Evolutionary conservation across 179 eudicot species (phyloP).

Genomic region (Gypsophila paniculata): DNA sequence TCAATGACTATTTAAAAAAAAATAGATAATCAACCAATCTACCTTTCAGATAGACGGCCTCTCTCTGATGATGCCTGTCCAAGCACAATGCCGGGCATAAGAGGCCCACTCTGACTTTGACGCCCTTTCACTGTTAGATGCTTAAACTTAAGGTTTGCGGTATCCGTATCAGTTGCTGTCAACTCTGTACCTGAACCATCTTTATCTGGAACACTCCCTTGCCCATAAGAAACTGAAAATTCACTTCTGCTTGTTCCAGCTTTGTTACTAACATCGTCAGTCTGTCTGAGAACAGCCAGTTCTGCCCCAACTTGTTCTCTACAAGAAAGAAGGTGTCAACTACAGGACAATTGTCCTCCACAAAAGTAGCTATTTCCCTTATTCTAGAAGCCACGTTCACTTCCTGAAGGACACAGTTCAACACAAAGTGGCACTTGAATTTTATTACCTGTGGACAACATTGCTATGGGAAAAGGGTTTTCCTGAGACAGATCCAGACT

Average conservation of each 20-base stretch:
- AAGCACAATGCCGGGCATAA: constrained; percentile 61
- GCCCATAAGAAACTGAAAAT: constrained; percentile 33
- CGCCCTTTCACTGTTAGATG: constrained; percentile 45
- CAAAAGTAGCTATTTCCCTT: background rate
- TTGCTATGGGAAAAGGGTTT: constrained; percentile 33
- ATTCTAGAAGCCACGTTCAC: background rate
- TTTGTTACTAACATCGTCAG: constrained; percentile 34
- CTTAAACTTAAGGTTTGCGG: constrained; percentile 42
- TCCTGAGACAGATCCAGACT: constrained; percentile 37
- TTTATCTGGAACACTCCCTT: constrained; percentile 39
- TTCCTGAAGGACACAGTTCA: background rate
- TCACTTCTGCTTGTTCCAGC: constrained; percentile 43
- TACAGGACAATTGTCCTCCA: background rate
- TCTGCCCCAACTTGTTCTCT: constrained; percentile 46
- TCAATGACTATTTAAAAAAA: background rate
- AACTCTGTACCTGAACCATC: constrained; percentile 42
- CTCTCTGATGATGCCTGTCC: constrained; percentile 63
- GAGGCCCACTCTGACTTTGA: constrained; percentile 85
- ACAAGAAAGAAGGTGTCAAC: constrained; percentile 23
- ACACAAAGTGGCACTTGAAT: background rate
- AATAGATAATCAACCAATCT: constrained; percentile 9
- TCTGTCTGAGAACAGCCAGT: constrained; percentile 24
- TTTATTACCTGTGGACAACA: constrained; percentile 37
- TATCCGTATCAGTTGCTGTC: constrained; percentile 47
- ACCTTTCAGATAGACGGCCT: constrained; percentile 66